Conservation (phyloP, 257 asterid genomes). For the Leptodermis oblonga region DNA sequence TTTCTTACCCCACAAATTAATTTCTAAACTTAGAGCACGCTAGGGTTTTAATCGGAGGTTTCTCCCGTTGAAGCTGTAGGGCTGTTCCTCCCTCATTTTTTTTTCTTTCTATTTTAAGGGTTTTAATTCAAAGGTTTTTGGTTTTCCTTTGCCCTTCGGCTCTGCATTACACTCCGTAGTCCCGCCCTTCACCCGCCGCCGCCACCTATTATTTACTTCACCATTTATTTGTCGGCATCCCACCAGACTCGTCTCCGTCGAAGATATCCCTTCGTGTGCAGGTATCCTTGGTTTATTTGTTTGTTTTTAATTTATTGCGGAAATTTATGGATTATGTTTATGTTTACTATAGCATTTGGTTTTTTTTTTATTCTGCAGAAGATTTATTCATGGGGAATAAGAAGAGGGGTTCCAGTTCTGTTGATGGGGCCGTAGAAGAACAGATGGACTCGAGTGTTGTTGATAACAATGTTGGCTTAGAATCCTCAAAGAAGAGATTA, state of each 20-base stretch:
- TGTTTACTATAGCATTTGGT: background rate
- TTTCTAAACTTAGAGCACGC: no score
- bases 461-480: constrained; percentile 36
- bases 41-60: background rate
- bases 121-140: no score
- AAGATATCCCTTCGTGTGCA: background rate
- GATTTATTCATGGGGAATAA: constrained; percentile 53
- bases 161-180: background rate
- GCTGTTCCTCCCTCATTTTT: background rate
- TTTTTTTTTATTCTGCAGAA: background rate
- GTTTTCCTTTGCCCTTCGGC: background rate
- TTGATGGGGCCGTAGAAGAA: constrained; percentile 19
- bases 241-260: background rate
- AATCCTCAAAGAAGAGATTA: constrained; percentile 49
- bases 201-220: background rate
- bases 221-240: background rate
- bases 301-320: no score
- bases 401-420: constrained; percentile 46
- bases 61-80: background rate
- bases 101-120: background rate
- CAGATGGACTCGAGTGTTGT: constrained; percentile 2
- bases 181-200: background rate
- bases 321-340: background rate
- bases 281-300: no score
- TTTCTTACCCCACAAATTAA: no score